Evolutionary conservation across 495 filamentous ascomycete species (phyloP).

Genomic region (Umbilicaria muhlenbergii): DNA sequence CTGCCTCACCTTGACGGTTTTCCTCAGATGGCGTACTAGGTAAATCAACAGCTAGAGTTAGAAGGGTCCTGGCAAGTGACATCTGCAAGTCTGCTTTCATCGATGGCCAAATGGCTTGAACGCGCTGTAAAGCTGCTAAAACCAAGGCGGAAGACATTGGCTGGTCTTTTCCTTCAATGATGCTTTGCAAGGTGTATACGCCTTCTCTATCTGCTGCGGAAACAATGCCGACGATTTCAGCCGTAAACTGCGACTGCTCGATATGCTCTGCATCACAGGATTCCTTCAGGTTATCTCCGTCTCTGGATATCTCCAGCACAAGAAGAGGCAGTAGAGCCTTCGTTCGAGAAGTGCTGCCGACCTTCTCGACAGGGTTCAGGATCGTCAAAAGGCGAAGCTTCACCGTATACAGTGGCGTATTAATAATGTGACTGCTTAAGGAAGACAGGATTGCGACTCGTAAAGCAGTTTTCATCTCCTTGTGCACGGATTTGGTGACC

Average conservation of each 20-base stretch:
- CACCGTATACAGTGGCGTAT: constrained; percentile 47
- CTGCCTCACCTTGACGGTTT: constrained; percentile 32
- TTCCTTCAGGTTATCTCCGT: constrained; percentile 23
- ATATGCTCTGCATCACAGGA: constrained; percentile 43
- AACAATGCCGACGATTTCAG: constrained; percentile 43
- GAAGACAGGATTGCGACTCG: constrained; percentile 55
- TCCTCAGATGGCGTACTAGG: constrained; percentile 7
- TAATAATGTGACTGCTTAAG: constrained; percentile 53
- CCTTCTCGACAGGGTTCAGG: constrained; percentile 54
- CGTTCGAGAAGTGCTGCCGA: constrained; percentile 47
- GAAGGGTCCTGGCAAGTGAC: constrained; percentile 41
- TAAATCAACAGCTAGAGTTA: constrained; percentile 30
- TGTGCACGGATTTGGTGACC: constrained; percentile 29
- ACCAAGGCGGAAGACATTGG: constrained; percentile 33
- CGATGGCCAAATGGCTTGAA: constrained; percentile 53
- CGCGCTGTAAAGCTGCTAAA: constrained; percentile 42
- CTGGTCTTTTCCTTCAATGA: constrained; percentile 32
- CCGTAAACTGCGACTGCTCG: constrained; percentile 39
- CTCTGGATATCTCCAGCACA: constrained; percentile 42
- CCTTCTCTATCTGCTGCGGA: constrained; percentile 52
- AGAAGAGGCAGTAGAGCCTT: constrained; percentile 56
- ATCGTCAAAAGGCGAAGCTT: constrained; percentile 55
- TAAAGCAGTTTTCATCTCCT: constrained; percentile 43
- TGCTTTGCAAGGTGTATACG: constrained; percentile 37
- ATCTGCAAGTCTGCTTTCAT: constrained; percentile 49